These are phyloP conservation scores for Rhizophora mangle DNA, from an alignment of 345 rosid genomes.

Conservation along the genomic window DNA sequence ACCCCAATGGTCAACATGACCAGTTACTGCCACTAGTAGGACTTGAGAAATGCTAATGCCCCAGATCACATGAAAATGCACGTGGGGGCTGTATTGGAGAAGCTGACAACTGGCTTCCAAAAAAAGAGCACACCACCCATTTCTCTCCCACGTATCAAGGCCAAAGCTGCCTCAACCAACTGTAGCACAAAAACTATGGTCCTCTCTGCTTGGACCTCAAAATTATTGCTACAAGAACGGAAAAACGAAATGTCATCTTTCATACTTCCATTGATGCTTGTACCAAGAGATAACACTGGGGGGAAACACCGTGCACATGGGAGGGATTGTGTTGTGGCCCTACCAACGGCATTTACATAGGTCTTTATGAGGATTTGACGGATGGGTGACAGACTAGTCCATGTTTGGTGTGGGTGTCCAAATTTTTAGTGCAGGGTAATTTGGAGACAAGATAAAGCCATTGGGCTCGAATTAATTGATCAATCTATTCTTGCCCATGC, in stretches of 20 bases:
- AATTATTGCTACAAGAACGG: not conserved
- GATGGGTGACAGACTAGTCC: conserved; percentile 2
- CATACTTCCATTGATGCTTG: not conserved
- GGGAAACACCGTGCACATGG: conserved; percentile 10
- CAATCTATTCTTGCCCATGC: no score
- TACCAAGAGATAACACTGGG: not conserved
- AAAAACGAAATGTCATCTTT: not conserved
- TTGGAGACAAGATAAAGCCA: no score
- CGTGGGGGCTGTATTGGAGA: not conserved
- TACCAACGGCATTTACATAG: not conserved
- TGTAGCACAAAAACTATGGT: not conserved
- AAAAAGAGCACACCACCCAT: not conserved
- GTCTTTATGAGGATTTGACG: not conserved
- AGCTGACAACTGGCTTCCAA: not conserved
- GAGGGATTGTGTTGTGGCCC: not conserved
- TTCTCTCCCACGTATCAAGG: not conserved
- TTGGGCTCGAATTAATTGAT: no score
- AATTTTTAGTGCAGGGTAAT: not conserved
- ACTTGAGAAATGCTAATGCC: not conserved
- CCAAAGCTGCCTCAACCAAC: not conserved
- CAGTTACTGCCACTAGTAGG: not conserved
- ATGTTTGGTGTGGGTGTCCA: not conserved
- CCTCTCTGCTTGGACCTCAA: not conserved
- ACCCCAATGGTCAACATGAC: not conserved
- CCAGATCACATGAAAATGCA: conserved; percentile 4